Conservation (phyloP, 305 asterid species). For the Fraxinus albicans region DNA sequence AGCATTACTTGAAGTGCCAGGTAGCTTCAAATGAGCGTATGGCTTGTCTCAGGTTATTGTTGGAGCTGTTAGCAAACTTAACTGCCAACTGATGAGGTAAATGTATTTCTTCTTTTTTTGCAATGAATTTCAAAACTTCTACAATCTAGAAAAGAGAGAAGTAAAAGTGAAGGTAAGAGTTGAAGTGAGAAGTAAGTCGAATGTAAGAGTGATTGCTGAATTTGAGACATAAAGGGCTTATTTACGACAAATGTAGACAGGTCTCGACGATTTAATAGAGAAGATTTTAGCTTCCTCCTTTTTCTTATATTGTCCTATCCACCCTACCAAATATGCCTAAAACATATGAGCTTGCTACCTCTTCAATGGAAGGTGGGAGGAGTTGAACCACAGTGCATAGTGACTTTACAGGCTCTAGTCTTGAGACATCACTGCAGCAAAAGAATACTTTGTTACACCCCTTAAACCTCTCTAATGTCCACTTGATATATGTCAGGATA, state of each 20-base stretch:
- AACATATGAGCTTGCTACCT: constrained; percentile 39
- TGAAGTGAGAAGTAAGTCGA: neutral
- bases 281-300: neutral
- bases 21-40: constrained; percentile 90
- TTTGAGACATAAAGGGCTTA: neutral
- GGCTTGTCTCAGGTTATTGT: constrained; percentile 85
- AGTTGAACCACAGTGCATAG: constrained; percentile 65
- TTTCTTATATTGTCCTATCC: neutral
- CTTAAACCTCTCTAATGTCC: constrained; percentile 69
- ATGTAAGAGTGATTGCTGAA: neutral
- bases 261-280: neutral
- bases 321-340: neutral
- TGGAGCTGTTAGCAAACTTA: constrained; percentile 63
- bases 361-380: constrained; percentile 72
- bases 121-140: constrained; percentile 68
- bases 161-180: constrained; percentile 5
- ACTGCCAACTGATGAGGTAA: constrained; percentile 54
- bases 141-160: constrained; percentile 48
- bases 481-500: constrained; percentile 64
- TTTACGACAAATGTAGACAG: neutral
- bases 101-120: constrained; percentile 53
- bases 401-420: constrained; percentile 57
- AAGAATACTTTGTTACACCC: constrained; percentile 69
- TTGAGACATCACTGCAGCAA: constrained; percentile 75
- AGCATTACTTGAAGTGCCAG: constrained; percentile 62